phyloP scores from a whole-genome alignment of 805 yeast species.

The Ogataea salicorniae region DNA sequence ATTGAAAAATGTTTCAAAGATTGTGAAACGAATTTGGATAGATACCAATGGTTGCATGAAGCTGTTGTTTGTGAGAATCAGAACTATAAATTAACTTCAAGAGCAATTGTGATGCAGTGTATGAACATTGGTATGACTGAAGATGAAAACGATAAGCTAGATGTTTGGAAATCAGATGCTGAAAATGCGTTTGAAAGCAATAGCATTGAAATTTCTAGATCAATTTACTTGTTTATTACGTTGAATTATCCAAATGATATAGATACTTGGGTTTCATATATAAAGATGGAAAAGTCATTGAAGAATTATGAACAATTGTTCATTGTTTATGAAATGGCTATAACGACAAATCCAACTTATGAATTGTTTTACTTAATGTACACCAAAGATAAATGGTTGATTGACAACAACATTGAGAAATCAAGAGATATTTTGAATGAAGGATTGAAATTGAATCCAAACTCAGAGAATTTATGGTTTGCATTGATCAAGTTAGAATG shows the following conservation, averaged over 20 bases:
- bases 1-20: constrained; percentile 44
- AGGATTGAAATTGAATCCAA: constrained; percentile 41
- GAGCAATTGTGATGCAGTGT: constrained; percentile 45
- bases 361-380: constrained; percentile 59
- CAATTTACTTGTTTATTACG: constrained; percentile 43
- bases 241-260: constrained; percentile 41
- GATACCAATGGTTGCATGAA: constrained; percentile 49
- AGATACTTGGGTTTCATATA: constrained; percentile 45
- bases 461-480: constrained; percentile 56
- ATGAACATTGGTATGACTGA: constrained; percentile 29
- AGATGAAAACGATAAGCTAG: constrained; percentile 21
- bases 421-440: constrained; percentile 51
- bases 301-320: constrained; percentile 31
- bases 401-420: constrained; percentile 39
- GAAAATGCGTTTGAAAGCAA: constrained; percentile 21
- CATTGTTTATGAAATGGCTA: constrained; percentile 48
- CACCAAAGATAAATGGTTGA: constrained; percentile 62
- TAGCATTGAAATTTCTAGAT: constrained; percentile 36
- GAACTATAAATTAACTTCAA: constrained; percentile 41
- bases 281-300: constrained; percentile 30
- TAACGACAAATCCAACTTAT: constrained; percentile 41
- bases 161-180: constrained; percentile 35
- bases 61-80: constrained; percentile 51
- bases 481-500: constrained; percentile 67
- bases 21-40: constrained; percentile 30